Evolutionary conservation across 768 basidiomycete species (phyloP).

Genomic region (Phaffia australis): DNA sequence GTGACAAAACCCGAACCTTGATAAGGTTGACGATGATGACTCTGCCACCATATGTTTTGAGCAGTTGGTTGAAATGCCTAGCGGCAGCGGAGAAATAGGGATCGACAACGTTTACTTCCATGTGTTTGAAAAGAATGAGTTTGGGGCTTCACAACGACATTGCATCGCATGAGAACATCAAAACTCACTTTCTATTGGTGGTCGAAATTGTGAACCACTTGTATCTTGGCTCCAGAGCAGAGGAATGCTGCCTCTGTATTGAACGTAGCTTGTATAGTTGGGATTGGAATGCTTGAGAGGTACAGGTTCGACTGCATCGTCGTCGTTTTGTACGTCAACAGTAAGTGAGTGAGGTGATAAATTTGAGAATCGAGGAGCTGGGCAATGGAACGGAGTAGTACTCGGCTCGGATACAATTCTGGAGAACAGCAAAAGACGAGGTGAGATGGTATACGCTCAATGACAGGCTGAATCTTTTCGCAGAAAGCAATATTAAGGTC

Average conservation of each 20-base stretch:
- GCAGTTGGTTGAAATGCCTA: constrained; percentile 81
- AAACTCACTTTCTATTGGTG: constrained; percentile 83
- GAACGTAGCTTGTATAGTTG: constrained; percentile 88
- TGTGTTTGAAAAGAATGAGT: background rate
- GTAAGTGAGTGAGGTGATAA: background rate
- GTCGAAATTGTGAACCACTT: constrained; percentile 76
- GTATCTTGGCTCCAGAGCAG: constrained; percentile 94
- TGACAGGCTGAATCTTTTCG: background rate
- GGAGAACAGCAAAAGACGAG: background rate
- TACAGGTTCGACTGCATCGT: constrained; percentile 1
- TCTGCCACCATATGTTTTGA: constrained; percentile 77
- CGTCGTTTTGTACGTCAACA: background rate
- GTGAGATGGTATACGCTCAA: background rate
- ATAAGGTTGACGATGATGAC: constrained; percentile 88
- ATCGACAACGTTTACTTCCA: constrained; percentile 75
- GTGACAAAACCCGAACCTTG: constrained; percentile 53
- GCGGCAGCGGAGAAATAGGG: constrained; percentile 91
- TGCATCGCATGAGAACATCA: background rate
- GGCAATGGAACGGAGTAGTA: constrained; percentile 79
- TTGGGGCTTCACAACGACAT: background rate
- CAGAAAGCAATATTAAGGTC: background rate
- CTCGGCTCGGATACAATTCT: constrained; percentile 74
- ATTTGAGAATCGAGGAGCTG: constrained; percentile 40
- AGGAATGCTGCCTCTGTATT: constrained; percentile 64
- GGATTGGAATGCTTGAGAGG: constrained; percentile 42